phyloP scores from a whole-genome alignment of 2,329 filamentous ascomycete species.

The Nemania diffusa region DNA sequence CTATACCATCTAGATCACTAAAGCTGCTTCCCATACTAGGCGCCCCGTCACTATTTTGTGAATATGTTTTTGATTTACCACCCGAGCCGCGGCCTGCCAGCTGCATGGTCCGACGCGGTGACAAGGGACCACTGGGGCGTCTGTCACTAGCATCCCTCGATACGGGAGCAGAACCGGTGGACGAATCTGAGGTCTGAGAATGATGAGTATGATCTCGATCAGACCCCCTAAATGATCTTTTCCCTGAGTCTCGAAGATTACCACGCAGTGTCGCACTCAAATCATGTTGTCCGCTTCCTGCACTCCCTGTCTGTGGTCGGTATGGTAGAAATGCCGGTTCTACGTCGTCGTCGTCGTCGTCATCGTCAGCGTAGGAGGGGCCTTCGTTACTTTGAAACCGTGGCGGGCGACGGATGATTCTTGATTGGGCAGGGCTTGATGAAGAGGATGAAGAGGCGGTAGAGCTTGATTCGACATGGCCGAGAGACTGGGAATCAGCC shows the following conservation, averaged over 20 bases:
- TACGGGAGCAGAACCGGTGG: conserved; percentile 62
- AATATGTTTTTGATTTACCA: conserved; percentile 60
- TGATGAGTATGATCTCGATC: conserved; percentile 52
- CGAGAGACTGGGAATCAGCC: conserved; percentile 56
- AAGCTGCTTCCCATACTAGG: conserved; percentile 88
- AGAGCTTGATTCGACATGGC: conserved; percentile 53
- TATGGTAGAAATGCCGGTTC: conserved; percentile 67
- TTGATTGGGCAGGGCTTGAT: conserved; percentile 66
- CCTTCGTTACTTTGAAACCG: conserved; percentile 58
- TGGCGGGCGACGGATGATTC: conserved; percentile 69
- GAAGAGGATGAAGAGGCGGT: conserved; percentile 49
- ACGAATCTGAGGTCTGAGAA: conserved; percentile 72
- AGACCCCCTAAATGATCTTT: conserved; percentile 48
- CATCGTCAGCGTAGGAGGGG: conserved; percentile 54
- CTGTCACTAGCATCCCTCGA: conserved; percentile 49
- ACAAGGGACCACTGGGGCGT: conserved; percentile 59
- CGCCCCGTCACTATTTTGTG: conserved; percentile 75
- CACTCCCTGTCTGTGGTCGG: conserved; percentile 47
- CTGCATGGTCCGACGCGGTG: conserved; percentile 69
- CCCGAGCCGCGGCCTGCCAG: conserved; percentile 65
- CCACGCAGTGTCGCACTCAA: conserved; percentile 64
- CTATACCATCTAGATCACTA: conserved; percentile 80
- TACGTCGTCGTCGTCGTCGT: conserved; percentile 65
- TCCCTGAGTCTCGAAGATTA: conserved; percentile 52
- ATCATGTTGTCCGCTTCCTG: conserved; percentile 52